Base-by-base conservation (phyloP, 1,284 basidiomycete species). In the Athelia psychrophila region DNA sequence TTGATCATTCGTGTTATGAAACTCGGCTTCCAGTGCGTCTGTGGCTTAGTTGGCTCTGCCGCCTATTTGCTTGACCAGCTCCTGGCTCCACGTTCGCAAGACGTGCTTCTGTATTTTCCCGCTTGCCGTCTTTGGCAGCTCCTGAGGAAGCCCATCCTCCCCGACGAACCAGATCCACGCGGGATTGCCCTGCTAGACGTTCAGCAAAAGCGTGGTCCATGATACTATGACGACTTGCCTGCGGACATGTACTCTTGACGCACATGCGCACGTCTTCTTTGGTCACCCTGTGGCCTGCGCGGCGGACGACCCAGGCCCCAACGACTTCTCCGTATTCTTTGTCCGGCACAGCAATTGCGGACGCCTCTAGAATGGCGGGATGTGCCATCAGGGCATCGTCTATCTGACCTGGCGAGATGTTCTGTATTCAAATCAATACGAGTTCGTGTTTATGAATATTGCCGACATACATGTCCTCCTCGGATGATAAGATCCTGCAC, bases 51-150 rank as follows among this genome's bases (percentile, higher is more conserved):
- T 42, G n/a, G 38, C n/a, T 42, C 10, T 46, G 40, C 51, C 62
- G 15, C 52, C 32, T 12, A 51, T 51, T 4, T 56, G 52, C 47
- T 48, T 35, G 12, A 57, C 63, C 30, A 66, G 38, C n/a, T 50
- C 48, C 1, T 47, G 54, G 35, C 67, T 67, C 75, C 77, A 75
- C 36, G 66, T 61, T 13, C 79, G 65, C 3, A 80, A 58, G 24
- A 91, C 66, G 67, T 92, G 88, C 71, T 94, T 94, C 83, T 84
- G 82, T 35, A 95, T 83, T 68, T 95, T 95, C 40, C 92, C 92
- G 58, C 91, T 93, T n/a, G 87, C 89, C 6, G 91, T 95, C 74
- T 91, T 93, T 1, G 92, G 92, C 12, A 93, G 66, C 56, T 90
- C 86, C 19, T 69, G 64, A 9, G 74, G 70, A 6, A 71, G 69